Evolutionary conservation across 2,329 filamentous ascomycete species (phyloP).

Genomic region (Arthrobotrys sphaeroides): DNA sequence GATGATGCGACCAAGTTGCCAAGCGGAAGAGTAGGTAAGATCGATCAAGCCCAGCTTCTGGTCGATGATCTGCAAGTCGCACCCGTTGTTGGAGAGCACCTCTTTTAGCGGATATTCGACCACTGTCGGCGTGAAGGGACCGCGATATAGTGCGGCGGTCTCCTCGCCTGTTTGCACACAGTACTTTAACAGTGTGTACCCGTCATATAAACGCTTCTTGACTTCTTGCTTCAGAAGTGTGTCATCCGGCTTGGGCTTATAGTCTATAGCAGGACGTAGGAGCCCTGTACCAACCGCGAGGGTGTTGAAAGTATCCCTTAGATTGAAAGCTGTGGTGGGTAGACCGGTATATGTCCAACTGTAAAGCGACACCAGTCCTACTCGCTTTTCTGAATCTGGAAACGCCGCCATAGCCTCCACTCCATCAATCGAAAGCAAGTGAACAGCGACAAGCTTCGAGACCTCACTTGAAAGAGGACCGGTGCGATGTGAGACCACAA

Average conservation of each 20-base stretch:
- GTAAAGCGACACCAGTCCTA: slow-evolving; percentile 61
- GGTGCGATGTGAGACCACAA: slow-evolving; percentile 61
- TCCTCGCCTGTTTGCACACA: slow-evolving; percentile 62
- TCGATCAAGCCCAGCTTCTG: slow-evolving; percentile 62
- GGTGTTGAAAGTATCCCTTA: neutral
- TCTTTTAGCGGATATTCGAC: slow-evolving; percentile 58
- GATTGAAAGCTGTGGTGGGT: slow-evolving; percentile 60
- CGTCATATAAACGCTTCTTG: slow-evolving; percentile 59
- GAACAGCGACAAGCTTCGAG: slow-evolving; percentile 59
- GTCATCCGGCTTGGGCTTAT: too few species aligned
- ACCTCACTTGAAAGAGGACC: slow-evolving; percentile 58
- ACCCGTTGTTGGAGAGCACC: slow-evolving; percentile 59
- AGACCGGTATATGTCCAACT: slow-evolving; percentile 62
- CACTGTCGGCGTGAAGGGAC: slow-evolving; percentile 60
- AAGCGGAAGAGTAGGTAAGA: slow-evolving; percentile 62
- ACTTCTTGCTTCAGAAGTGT: too few species aligned
- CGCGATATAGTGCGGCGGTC: slow-evolving; percentile 61
- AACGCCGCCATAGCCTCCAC: slow-evolving; percentile 58
- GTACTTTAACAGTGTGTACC: slow-evolving; percentile 62
- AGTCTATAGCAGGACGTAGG: too few species aligned
- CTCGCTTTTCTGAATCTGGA: slow-evolving; percentile 8
- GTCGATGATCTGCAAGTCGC: slow-evolving; percentile 62
- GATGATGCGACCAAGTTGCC: slow-evolving; percentile 62
- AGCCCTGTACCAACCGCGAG: too few species aligned
- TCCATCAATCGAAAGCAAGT: slow-evolving; percentile 62